A percentile compares a stretch with the other conserved stretches of the same genome.
Conservation (phyloP, 2,329 filamentous ascomycete species). For the Cladophialophora bantiana region DNA sequence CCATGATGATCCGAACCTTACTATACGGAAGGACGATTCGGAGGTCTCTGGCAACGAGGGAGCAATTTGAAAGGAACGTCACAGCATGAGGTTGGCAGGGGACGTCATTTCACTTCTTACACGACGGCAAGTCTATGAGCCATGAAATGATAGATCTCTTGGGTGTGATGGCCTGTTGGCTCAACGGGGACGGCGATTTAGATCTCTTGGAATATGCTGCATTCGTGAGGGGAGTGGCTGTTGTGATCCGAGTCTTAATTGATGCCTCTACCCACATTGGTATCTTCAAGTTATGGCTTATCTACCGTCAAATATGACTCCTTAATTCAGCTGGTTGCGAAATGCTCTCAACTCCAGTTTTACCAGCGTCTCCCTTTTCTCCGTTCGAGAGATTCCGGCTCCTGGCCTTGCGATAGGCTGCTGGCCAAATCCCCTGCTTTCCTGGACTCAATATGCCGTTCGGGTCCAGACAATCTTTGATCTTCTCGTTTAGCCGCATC, state of each 20-base stretch:
- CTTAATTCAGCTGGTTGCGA: neutral
- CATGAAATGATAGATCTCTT: neutral
- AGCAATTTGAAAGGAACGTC: too few relatives aligned
- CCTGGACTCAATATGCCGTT: slow-evolving; percentile 58
- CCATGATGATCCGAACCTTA: neutral
- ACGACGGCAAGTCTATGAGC: neutral
- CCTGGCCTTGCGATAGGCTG: neutral
- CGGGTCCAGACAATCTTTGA: slow-evolving; percentile 58
- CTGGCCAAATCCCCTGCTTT: slow-evolving; percentile 54
- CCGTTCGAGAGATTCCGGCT: neutral
- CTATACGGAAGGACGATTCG: neutral
- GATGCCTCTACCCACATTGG: neutral
- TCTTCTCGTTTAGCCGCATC: slow-evolving; percentile 53
- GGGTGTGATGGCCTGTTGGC: neutral
- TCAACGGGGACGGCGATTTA: neutral
- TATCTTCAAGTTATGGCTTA: neutral
- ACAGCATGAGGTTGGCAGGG: too few relatives aligned
- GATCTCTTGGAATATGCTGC: neutral
- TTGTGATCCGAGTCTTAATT: neutral
- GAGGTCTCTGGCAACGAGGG: neutral
- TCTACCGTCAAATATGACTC: neutral
- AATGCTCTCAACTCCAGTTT: neutral
- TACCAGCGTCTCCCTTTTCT: neutral
- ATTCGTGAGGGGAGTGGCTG: neutral
- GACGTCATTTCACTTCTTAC: neutral